Conservation (phyloP, 371 early-diverging fungal species). For the Thermomucor indicae-seudaticae region DNA sequence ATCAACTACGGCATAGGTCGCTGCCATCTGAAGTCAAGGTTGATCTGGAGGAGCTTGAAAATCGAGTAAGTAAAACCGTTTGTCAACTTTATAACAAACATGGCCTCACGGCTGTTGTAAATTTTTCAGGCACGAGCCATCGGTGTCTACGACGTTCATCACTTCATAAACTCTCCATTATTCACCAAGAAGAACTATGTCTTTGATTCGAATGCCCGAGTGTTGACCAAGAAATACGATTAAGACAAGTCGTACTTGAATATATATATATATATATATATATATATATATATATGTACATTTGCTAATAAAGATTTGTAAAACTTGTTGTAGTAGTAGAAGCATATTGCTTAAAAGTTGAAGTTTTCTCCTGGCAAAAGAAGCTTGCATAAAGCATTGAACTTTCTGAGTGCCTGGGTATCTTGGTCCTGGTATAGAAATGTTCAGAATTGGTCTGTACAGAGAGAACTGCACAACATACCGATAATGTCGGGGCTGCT, state of each 20-base stretch:
- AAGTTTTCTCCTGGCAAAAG: constrained; percentile 1
- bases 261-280: background rate
- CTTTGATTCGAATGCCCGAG: constrained; percentile 29
- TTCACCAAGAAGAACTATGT: constrained; percentile 38
- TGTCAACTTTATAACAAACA: constrained; percentile 9
- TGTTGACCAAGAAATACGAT: constrained; percentile 26
- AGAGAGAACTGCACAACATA: background rate
- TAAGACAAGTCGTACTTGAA: background rate
- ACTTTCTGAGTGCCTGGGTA: background rate
- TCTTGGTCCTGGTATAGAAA: background rate
- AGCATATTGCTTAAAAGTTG: background rate
- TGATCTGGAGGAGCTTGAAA: constrained; percentile 62
- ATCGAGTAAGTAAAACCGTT: constrained; percentile 18
- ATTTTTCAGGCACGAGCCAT: constrained; percentile 42
- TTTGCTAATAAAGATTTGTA: background rate
- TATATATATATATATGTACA: background rate
- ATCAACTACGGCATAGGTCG: constrained; percentile 54
- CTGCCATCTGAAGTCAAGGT: constrained; percentile 58
- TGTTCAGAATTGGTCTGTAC: no score
- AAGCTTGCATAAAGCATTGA: constrained; percentile 2
- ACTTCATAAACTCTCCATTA: constrained; percentile 51
- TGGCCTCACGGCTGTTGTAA: no score
- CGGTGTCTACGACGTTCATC: constrained; percentile 60
- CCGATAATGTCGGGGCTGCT: background rate
- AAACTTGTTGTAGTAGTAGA: background rate